Evolutionary conservation across 148 eudicot genomes (phyloP), one percentile per base, ranked within the genome.

Genomic region (Bassia scoparia): DNA sequence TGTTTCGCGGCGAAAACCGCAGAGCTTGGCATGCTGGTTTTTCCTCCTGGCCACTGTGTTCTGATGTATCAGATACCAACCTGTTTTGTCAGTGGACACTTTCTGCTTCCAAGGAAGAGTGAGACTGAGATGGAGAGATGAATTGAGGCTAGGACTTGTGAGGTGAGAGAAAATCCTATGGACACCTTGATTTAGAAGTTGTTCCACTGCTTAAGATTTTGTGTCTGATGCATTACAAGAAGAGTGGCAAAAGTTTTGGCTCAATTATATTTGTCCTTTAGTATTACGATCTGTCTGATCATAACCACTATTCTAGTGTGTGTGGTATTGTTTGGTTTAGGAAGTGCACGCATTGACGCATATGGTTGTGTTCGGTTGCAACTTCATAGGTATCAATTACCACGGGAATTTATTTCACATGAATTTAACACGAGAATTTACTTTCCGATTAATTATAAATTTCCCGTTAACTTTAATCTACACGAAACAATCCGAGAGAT

Each of bases 61-160:
- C 31, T 68, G 78, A n/a, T n/a, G n/a, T 68, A 75, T 34, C 78
- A 68, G 52, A 20, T 37, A 75, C 29, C 68, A 1, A 33, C 52
- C 21, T 72, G 43, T 50, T 43, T 67, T 41, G 54, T 38, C 63
- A 49, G 16, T 61, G 48, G 55, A 37, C 66, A 53, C n/a, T 33
- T 78, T 61, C 70, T 78, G 64, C 38, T 52, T 30, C 65, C 67
- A 2, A 70, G 82, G 53, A 76, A 74, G 17, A 78, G 79, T 37
- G 88, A 80, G 61, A 80, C 62, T 31, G 86, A 63, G 85, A 55
- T 30, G 81, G 77, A 14, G 86, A 74, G 89, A 31, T 71, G 83
- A 38, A 52, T 63, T 53, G 84, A 79, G 80, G 90, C 89, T 90
- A 61, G 71, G 33, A 67, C 29, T 60, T 0, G 61, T 41, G 53